Evolutionary conservation across 2,329 filamentous ascomycete species (phyloP).

Genomic region (Cercospora sp.): DNA sequence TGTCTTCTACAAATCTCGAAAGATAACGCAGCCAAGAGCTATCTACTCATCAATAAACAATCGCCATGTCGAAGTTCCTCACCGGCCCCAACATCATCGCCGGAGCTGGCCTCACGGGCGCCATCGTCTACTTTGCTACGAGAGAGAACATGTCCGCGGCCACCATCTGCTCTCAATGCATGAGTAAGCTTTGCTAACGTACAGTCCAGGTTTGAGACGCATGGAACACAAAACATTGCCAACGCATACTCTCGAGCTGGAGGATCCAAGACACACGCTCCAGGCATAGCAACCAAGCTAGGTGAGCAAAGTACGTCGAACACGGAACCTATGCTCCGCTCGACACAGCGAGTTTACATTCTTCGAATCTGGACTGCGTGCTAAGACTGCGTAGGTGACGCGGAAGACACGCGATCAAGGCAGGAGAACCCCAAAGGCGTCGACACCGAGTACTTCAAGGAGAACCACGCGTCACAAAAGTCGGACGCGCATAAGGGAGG

Average conservation of each 20-base stretch:
- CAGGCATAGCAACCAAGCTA: constrained; percentile 38
- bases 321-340: constrained; percentile 10
- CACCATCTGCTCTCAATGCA: background rate
- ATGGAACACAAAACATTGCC: constrained; percentile 38
- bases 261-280: constrained; percentile 38
- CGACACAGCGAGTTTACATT: background rate
- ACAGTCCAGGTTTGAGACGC: constrained; percentile 36
- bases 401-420: constrained; percentile 27
- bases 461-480: constrained; percentile 37
- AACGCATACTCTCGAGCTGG: constrained; percentile 39
- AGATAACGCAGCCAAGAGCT: constrained; percentile 4
- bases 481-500: constrained; percentile 21
- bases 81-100: constrained; percentile 35
- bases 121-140: constrained; percentile 26
- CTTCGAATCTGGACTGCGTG: background rate
- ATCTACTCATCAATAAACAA: background rate
- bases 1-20: background rate
- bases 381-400: constrained; percentile 26
- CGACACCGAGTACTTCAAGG: constrained; percentile 36
- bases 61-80: constrained; percentile 32
- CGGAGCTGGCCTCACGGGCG: constrained; percentile 31
- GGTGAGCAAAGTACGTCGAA: constrained; percentile 29
- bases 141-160: constrained; percentile 3
- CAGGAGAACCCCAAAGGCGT: constrained; percentile 36
- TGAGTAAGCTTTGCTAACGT: background rate